Evolutionary conservation across 2,329 filamentous ascomycete species (phyloP).

Genomic region (Colletotrichum sp.): DNA sequence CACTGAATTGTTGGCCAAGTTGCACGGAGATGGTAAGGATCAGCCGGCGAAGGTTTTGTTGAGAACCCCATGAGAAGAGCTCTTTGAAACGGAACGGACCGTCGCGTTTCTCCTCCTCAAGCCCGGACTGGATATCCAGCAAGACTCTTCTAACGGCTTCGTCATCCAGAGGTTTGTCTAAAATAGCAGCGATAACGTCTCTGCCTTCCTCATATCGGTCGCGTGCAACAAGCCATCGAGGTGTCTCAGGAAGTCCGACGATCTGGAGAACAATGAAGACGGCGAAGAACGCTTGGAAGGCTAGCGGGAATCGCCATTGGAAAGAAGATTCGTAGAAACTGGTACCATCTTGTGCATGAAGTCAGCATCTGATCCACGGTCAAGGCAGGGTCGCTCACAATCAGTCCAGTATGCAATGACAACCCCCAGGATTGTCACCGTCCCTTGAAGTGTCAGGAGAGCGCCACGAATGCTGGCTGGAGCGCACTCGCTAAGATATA

Average conservation of each 20-base stretch:
- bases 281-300: constrained; percentile 43
- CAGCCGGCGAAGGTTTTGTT: constrained; percentile 29
- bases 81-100: constrained; percentile 27
- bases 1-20: constrained; percentile 31
- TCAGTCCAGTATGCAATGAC: constrained; percentile 46
- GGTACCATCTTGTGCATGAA: neutral
- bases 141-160: neutral
- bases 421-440: constrained; percentile 49
- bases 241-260: constrained; percentile 41
- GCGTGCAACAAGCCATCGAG: constrained; percentile 38
- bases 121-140: neutral
- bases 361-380: neutral
- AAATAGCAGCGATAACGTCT: constrained; percentile 22
- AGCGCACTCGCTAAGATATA: constrained; percentile 24
- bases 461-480: constrained; percentile 49
- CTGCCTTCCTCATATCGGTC: constrained; percentile 36
- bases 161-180: neutral
- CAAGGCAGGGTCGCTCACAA: constrained; percentile 22
- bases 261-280: constrained; percentile 36
- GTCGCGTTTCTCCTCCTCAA: constrained; percentile 22
- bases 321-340: neutral
- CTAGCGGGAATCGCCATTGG: constrained; percentile 35
- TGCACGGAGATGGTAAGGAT: constrained; percentile 30
- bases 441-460: constrained; percentile 54
- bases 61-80: constrained; percentile 25